Percentiles rank a stretch among this genome's conserved stretches.
Evolutionary conservation across 1,139 yeast genomes (phyloP).

Genomic region (Wickerhamomyces sp.): DNA sequence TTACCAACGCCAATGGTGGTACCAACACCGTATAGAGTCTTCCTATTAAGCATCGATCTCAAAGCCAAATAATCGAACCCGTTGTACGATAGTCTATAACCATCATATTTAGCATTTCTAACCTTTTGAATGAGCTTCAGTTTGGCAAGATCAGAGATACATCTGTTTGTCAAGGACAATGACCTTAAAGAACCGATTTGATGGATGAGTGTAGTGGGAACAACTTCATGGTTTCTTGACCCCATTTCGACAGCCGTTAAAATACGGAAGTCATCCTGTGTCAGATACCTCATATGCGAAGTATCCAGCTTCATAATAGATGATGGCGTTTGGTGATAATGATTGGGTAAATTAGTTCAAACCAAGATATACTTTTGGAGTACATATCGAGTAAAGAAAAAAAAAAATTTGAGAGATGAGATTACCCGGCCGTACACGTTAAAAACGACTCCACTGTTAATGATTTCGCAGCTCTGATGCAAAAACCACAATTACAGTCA

Average conservation of each 20-base stretch:
- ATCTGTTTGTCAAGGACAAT: slow-evolving; percentile 68
- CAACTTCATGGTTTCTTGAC: slow-evolving; percentile 88
- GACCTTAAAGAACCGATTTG: slow-evolving; percentile 76
- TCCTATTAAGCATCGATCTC: slow-evolving; percentile 71
- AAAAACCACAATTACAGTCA: too few species aligned
- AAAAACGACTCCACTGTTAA: not conserved
- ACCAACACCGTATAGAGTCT: slow-evolving; percentile 74
- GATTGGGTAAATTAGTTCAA: not conserved
- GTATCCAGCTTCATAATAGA: slow-evolving; percentile 80
- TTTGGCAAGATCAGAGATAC: slow-evolving; percentile 84
- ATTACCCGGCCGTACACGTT: slow-evolving; percentile 6
- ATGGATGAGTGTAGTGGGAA: slow-evolving; percentile 81
- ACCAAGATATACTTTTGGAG: not conserved
- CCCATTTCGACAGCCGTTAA: slow-evolving; percentile 89
- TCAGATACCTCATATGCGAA: slow-evolving; percentile 86
- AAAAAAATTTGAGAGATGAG: slow-evolving; percentile 8
- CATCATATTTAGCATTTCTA: slow-evolving; percentile 88
- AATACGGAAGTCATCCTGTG: slow-evolving; percentile 86
- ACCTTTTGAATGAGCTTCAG: slow-evolving; percentile 69
- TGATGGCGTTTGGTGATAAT: not conserved
- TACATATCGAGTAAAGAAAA: not conserved
- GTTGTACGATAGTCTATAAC: slow-evolving; percentile 79
- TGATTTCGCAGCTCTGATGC: too few species aligned
- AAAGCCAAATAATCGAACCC: slow-evolving; percentile 93
- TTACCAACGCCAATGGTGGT: slow-evolving; percentile 94